phyloP scores from a whole-genome alignment of 805 yeast genomes.

The Teunomyces lycoperdinae region DNA sequence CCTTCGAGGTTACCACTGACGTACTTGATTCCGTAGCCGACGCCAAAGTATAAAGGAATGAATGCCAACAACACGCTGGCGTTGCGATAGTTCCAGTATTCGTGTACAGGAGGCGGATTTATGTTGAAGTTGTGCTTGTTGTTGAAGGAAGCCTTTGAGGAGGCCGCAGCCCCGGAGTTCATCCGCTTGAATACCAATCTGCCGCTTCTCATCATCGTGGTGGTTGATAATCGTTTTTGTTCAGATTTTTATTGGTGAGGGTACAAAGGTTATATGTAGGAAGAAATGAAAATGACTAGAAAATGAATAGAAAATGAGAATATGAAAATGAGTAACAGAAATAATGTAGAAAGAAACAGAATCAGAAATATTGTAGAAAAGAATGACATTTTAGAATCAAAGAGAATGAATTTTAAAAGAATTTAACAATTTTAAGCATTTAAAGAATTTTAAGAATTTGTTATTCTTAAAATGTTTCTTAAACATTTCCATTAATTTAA shows the following conservation, averaged over 20 bases:
- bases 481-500: too few relatives aligned
- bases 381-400: too few relatives aligned
- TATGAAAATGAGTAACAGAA: not conserved
- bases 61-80: conserved; percentile 35
- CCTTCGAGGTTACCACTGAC: conserved; percentile 28
- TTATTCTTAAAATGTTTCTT: too few relatives aligned
- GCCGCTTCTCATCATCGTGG: conserved; percentile 26
- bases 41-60: conserved; percentile 34
- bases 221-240: conserved; percentile 1
- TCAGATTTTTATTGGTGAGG: conserved; percentile 1
- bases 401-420: too few relatives aligned
- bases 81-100: conserved; percentile 43
- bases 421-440: too few relatives aligned
- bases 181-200: conserved; percentile 26
- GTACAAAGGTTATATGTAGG: not conserved
- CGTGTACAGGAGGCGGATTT: conserved; percentile 45
- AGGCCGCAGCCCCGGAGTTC: conserved; percentile 20
- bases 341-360: too few relatives aligned
- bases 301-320: too few relatives aligned
- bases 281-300: too few relatives aligned
- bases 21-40: conserved; percentile 33
- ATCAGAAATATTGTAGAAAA: too few relatives aligned
- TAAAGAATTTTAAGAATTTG: too few relatives aligned
- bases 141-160: conserved; percentile 29
- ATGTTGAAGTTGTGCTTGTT: conserved; percentile 42